These are phyloP conservation scores for Globisporangium paddicum DNA, from an alignment of 352 stramenopile species.

Conservation along the genomic window DNA sequence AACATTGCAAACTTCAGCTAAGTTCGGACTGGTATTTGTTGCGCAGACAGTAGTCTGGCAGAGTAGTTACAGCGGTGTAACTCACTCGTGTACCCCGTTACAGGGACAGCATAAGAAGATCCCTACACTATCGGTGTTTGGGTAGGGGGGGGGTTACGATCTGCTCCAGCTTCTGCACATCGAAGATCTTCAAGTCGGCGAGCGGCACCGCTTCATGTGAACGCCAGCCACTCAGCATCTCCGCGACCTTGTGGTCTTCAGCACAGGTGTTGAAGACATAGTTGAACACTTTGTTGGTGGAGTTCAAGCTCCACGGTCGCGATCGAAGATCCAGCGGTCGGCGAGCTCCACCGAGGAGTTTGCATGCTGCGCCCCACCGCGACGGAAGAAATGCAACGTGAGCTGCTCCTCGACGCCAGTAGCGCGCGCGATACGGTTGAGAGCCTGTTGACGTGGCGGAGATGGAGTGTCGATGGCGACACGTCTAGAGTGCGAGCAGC, in stretches of 20 bases:
- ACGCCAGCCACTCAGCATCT: not conserved
- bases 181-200: not conserved
- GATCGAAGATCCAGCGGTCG: slow-evolving; percentile 5
- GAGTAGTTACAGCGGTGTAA: too few relatives aligned
- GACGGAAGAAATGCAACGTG: not conserved
- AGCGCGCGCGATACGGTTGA: not conserved
- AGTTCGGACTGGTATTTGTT: too few relatives aligned
- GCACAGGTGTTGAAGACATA: slow-evolving; percentile 6
- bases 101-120: too few relatives aligned
- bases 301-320: not conserved
- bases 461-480: not conserved
- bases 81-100: too few relatives aligned
- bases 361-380: not conserved
- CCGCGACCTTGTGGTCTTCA: slow-evolving; percentile 7
- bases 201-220: not conserved
- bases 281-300: slow-evolving; percentile 6
- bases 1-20: too few relatives aligned
- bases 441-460: slow-evolving; percentile 2
- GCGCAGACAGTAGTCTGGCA: too few relatives aligned
- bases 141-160: too few relatives aligned
- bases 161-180: not conserved
- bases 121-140: too few relatives aligned
- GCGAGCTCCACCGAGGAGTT: not conserved
- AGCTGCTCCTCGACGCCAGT: not conserved
- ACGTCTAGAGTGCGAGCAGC: not conserved